phyloP scores from a whole-genome alignment of 805 yeast genomes.

The Metschnikowia orientalis region DNA sequence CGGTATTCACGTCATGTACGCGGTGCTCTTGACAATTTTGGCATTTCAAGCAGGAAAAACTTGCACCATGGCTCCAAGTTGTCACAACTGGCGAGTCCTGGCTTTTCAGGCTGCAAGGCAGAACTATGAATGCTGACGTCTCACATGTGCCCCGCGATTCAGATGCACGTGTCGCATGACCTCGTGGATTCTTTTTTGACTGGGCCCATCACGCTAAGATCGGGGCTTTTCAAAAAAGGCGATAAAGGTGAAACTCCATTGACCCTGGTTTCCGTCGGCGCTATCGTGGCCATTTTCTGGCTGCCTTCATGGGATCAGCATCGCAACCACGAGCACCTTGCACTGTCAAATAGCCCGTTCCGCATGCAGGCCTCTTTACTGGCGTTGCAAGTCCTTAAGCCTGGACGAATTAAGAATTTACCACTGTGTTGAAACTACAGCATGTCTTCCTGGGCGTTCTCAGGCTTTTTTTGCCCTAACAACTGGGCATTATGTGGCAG shows the following conservation, averaged over 20 bases:
- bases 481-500: no score
- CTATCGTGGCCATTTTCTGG: slow-evolving; percentile 19
- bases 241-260: no score
- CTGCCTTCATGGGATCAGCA: slow-evolving; percentile 50
- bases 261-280: no score
- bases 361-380: slow-evolving; percentile 47
- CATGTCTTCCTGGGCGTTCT: no score
- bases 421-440: no score
- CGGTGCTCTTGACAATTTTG: slow-evolving; percentile 19
- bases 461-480: no score
- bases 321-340: slow-evolving; percentile 46
- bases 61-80: no score
- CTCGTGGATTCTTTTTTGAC: no score
- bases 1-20: slow-evolving; percentile 55
- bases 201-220: no score
- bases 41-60: no score
- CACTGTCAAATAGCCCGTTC: slow-evolving; percentile 53
- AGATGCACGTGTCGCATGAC: slow-evolving; percentile 65
- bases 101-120: slow-evolving; percentile 59
- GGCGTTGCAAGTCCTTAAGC: slow-evolving; percentile 60
- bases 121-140: slow-evolving; percentile 50
- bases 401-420: slow-evolving; percentile 62
- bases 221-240: no score
- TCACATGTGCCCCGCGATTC: slow-evolving; percentile 40
- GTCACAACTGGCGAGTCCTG: no score